phyloP scores from a whole-genome alignment of 2,329 filamentous ascomycete genomes.

The Aaosphaeria pasadenensis region DNA sequence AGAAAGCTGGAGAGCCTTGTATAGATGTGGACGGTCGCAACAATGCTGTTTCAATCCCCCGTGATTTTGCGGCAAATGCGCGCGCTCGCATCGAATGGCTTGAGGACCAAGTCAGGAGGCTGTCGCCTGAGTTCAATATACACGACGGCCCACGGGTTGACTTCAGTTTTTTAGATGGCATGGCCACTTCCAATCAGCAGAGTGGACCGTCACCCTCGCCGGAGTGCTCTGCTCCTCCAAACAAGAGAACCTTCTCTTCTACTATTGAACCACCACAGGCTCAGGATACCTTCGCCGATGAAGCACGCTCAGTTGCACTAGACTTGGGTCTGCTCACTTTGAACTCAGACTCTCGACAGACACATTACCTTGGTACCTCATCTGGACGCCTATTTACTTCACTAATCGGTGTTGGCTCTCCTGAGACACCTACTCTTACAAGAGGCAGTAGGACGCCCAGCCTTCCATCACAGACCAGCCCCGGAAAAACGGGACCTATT shows the following conservation, averaged over 20 bases:
- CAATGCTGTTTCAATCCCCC: conserved; percentile 30
- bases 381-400: conserved; percentile 37
- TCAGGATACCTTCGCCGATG: conserved; percentile 13
- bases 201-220: neutral
- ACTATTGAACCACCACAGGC: neutral
- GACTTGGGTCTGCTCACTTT: conserved; percentile 38
- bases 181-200: neutral
- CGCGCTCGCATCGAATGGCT: conserved; percentile 34
- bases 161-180: conserved; percentile 2
- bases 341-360: conserved; percentile 37
- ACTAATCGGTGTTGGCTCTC: conserved; percentile 13
- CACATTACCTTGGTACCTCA: conserved; percentile 39
- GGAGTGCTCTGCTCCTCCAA: neutral
- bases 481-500: conserved; percentile 1
- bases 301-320: conserved; percentile 30
- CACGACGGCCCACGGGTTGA: conserved; percentile 24
- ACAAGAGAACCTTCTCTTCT: neutral
- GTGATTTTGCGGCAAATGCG: conserved; percentile 28
- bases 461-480: neutral
- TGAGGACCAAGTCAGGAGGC: conserved; percentile 25
- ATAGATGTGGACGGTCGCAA: conserved; percentile 40
- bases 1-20: conserved; percentile 33
- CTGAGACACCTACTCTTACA: conserved; percentile 1
- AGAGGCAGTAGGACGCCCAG: neutral
- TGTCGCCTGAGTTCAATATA: conserved; percentile 29